Conservation (phyloP, 2,329 filamentous ascomycete species). For the Dothidotthia symphoricarpi region DNA sequence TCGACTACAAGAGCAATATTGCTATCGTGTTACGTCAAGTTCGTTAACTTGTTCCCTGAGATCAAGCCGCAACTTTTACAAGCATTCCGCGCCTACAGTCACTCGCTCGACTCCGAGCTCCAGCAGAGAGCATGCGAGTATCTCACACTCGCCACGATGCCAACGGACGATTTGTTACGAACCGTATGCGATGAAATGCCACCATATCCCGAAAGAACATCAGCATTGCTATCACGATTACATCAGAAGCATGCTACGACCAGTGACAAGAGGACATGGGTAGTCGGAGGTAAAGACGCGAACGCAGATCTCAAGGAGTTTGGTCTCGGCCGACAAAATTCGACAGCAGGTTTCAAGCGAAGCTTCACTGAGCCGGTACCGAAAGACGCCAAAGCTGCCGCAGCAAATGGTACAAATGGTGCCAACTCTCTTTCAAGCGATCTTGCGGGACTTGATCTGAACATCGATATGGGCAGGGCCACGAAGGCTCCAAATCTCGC, state of each 20-base stretch:
- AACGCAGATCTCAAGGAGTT: slow-evolving; percentile 80
- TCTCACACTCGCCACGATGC: slow-evolving; percentile 76
- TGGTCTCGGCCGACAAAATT: slow-evolving; percentile 67
- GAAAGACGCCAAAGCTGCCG: slow-evolving; percentile 28
- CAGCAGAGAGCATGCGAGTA: slow-evolving; percentile 98
- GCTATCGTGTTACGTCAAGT: slow-evolving; percentile 93
- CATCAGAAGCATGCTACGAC: slow-evolving; percentile 93
- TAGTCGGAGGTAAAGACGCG: slow-evolving; percentile 94
- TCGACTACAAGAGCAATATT: slow-evolving; percentile 91
- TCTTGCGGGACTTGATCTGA: slow-evolving; percentile 80
- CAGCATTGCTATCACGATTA: slow-evolving; percentile 83
- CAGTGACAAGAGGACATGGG: slow-evolving; percentile 94
- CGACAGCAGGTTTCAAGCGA: slow-evolving; percentile 70
- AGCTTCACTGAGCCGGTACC: slow-evolving; percentile 65
- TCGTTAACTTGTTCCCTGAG: slow-evolving; percentile 95
- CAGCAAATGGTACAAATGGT: slow-evolving; percentile 48
- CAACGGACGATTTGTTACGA: slow-evolving; percentile 84
- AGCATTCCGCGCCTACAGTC: slow-evolving; percentile 88
- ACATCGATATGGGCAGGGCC: slow-evolving; percentile 56
- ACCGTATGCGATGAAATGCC: slow-evolving; percentile 99
- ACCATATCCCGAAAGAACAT: slow-evolving; percentile 91
- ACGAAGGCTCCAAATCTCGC: slow-evolving; percentile 78
- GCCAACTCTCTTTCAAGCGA: slow-evolving; percentile 54
- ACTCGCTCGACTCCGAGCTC: slow-evolving; percentile 90
- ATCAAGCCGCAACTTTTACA: slow-evolving; percentile 93